Evolutionary conservation across 768 basidiomycete species (phyloP), one percentile per base, ranked within the genome.

Genomic region (Lactarius vividus): DNA sequence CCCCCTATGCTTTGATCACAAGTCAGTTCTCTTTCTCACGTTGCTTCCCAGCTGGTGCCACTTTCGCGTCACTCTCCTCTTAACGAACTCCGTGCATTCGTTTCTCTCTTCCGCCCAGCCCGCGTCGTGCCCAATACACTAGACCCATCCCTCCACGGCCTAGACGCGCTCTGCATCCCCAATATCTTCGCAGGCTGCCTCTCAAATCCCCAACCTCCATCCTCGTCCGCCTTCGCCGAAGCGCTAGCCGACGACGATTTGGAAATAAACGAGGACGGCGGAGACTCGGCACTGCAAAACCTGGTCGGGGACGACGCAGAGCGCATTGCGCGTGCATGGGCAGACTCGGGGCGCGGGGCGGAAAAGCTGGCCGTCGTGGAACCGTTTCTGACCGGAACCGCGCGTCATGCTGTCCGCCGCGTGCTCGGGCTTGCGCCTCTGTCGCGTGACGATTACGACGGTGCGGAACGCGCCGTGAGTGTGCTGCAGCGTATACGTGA

Each of bases 11-110:
- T 28, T 35, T 63, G 40, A 20, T 64, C n/a, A 61, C 42, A 6
- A 4, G 54, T 46, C n/a, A 4, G 42, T 37, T 23, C 44, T 52
- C 13, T 37, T 26, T n/a, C 33, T 57, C 35, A 60, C 20, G 20
- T 37, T 39, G 23, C n/a, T n/a, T 23, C 16, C 6, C 66, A 96
- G 93, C 83, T 92, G 10, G 87, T 91, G 8, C 94, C 94, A 0
- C 80, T 98, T 6, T 85, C 86, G 10, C 85, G 96, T 2, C 96
- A 98, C 73, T 96, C 94, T 0, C 82, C 91, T 0, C 83, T 97
- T 5, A 91, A 92, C 0, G 96, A 98, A 73, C 83, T 99, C 0
- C 86, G 88, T 66, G 77, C 79, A 1, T 88, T 99, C 61, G 92
- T 97, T 29, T 78, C 82, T 0, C 81, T 96, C 20, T 97, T 99